phyloP scores from a whole-genome alignment of 164 flowering plant genomes.

The Vitis vinifera region DNA sequence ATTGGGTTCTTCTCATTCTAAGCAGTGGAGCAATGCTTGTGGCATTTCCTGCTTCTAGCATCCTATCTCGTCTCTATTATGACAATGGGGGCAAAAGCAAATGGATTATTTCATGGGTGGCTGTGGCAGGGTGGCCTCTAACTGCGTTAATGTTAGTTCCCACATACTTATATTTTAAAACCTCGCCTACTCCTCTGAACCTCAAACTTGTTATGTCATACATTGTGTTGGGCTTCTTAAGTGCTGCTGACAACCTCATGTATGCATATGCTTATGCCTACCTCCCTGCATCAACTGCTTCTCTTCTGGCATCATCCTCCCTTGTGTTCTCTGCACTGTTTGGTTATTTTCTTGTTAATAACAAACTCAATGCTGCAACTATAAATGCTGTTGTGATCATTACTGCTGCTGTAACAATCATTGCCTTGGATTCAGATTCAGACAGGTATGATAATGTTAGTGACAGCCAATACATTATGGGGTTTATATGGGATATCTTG shows the following conservation, averaged over 20 bases:
- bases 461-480: constrained; percentile 57
- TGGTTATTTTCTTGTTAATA: constrained; percentile 69
- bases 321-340: constrained; percentile 76
- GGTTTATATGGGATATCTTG: constrained; percentile 72
- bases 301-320: constrained; percentile 80
- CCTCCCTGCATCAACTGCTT: constrained; percentile 89
- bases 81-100: constrained; percentile 83
- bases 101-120: constrained; percentile 97
- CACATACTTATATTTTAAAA: constrained; percentile 41
- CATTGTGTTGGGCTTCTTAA: constrained; percentile 66
- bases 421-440: constrained; percentile 84
- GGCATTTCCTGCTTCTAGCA: constrained; percentile 87
- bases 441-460: constrained; percentile 57
- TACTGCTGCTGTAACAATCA: constrained; percentile 72
- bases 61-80: constrained; percentile 81
- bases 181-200: constrained; percentile 55
- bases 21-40: constrained; percentile 76
- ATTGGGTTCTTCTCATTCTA: constrained; percentile 68
- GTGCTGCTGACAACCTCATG: constrained; percentile 90
- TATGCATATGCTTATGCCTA: constrained; percentile 90
- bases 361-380: constrained; percentile 57
- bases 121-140: constrained; percentile 94
- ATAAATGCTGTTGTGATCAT: constrained; percentile 73
- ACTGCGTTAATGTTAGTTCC: constrained; percentile 58
- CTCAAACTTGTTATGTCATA: constrained; percentile 59